phyloP scores from a whole-genome alignment of 129 eudicot species.

The Mikania micrantha region DNA sequence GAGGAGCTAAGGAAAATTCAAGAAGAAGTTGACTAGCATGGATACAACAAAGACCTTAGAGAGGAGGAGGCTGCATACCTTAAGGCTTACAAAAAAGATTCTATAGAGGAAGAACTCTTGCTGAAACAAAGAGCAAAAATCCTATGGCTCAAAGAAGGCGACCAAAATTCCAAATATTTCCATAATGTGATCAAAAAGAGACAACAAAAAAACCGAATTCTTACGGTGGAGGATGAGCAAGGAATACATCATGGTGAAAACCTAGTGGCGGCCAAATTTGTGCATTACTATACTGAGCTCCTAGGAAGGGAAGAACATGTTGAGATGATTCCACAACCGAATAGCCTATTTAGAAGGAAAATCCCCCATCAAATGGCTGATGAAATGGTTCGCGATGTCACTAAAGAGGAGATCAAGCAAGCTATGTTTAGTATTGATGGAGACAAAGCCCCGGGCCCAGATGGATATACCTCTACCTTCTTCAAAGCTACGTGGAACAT shows the following conservation, averaged over 20 bases:
- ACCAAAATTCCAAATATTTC: not conserved
- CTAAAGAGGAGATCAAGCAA: not conserved
- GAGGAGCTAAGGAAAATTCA: no score
- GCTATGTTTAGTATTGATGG: not conserved
- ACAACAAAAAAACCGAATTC: no score
- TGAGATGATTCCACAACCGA: not conserved
- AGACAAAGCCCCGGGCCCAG: not conserved
- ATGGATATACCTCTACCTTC: not conserved
- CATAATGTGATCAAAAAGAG: not conserved
- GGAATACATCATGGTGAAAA: not conserved
- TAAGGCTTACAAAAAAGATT: not conserved
- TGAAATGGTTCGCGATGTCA: not conserved
- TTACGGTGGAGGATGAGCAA: not conserved
- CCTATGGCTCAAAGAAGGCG: not conserved
- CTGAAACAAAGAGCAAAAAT: not conserved
- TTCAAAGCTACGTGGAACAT: not conserved
- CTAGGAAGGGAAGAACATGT: no score
- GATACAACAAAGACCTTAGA: not conserved
- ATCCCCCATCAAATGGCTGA: not conserved
- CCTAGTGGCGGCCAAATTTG: not conserved
- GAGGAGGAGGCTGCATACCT: not conserved
- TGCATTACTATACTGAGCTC: no score
- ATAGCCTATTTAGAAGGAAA: rapidly evolving
- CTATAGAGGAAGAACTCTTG: not conserved
- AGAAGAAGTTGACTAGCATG: no score